These are phyloP conservation scores for Aureobasidium sp. DNA, from an alignment of 2,329 filamentous ascomycete genomes.

Conservation along the genomic window DNA sequence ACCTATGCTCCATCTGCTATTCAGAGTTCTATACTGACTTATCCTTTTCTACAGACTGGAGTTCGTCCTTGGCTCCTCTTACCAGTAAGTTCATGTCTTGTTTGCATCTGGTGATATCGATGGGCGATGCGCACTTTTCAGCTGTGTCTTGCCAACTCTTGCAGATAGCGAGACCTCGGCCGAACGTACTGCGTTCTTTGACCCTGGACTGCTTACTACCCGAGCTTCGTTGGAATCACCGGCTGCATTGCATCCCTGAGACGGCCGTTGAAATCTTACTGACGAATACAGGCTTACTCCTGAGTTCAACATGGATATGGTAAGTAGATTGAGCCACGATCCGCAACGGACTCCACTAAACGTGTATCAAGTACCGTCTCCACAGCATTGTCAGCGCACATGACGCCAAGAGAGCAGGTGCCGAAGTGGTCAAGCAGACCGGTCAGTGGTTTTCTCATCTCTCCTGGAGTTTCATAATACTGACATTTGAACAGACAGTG, in stretches of 20 bases:
- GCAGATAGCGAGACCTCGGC: too few species aligned
- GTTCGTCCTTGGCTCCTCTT: conserved; percentile 81
- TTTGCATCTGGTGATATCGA: background rate
- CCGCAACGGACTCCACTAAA: background rate
- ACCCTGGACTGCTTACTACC: too few species aligned
- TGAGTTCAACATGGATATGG: conserved; percentile 85
- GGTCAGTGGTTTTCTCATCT: background rate
- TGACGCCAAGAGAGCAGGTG: conserved; percentile 86
- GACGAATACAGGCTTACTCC: conserved; percentile 46
- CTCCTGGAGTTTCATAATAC: background rate
- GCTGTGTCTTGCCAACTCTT: too few species aligned
- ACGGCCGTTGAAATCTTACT: background rate
- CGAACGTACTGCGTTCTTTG: too few species aligned
- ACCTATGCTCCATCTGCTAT: background rate
- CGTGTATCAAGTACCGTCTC: conserved; percentile 65
- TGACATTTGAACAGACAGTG: conserved; percentile 57
- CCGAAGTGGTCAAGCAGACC: conserved; percentile 96
- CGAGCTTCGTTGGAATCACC: background rate
- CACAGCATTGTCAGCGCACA: conserved; percentile 76
- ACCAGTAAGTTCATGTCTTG: conserved; percentile 29
- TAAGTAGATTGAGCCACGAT: background rate
- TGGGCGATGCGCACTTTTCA: background rate
- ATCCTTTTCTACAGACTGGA: conserved; percentile 61
- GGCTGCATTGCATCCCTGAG: background rate
- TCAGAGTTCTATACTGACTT: background rate